phyloP scores from a whole-genome alignment of 2,329 filamentous ascomycete species.

The Xylaria sp. region DNA sequence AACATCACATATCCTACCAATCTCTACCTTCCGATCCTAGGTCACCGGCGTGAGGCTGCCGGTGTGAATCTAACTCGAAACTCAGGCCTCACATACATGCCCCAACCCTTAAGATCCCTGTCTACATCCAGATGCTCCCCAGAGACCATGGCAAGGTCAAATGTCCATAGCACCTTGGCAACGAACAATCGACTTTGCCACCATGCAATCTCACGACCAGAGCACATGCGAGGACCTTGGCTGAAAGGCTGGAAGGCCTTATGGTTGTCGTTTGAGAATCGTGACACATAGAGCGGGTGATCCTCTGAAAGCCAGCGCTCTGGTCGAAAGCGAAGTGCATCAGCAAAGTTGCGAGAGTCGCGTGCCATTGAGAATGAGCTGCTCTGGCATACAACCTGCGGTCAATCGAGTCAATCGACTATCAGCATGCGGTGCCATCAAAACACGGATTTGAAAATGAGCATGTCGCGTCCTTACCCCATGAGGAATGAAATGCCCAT shows the following conservation, averaged over 20 bases:
- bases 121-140: too few species aligned
- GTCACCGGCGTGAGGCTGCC: too few species aligned
- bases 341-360: background rate
- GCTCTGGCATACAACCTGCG: conserved; percentile 37
- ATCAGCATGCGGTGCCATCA: too few species aligned
- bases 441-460: too few species aligned
- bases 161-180: conserved; percentile 33
- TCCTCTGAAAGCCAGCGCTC: background rate
- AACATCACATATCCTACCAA: too few species aligned
- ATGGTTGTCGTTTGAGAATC: background rate
- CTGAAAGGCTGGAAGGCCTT: conserved; percentile 7
- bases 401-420: too few species aligned
- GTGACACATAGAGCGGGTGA: background rate
- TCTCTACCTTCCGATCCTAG: too few species aligned
- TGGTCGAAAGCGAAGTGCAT: background rate
- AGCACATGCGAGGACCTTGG: conserved; percentile 9
- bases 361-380: background rate
- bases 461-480: too few species aligned
- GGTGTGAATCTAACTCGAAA: too few species aligned
- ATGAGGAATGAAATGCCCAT: conserved; percentile 3
- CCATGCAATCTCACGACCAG: conserved; percentile 30
- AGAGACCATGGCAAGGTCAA: conserved; percentile 5
- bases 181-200: conserved; percentile 19
- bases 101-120: too few species aligned
- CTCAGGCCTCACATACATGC: too few species aligned